Evolutionary conservation across 2,329 filamentous ascomycete genomes (phyloP), one percentile per base, ranked within the genome.

Genomic region (Colletotrichum sp.): DNA sequence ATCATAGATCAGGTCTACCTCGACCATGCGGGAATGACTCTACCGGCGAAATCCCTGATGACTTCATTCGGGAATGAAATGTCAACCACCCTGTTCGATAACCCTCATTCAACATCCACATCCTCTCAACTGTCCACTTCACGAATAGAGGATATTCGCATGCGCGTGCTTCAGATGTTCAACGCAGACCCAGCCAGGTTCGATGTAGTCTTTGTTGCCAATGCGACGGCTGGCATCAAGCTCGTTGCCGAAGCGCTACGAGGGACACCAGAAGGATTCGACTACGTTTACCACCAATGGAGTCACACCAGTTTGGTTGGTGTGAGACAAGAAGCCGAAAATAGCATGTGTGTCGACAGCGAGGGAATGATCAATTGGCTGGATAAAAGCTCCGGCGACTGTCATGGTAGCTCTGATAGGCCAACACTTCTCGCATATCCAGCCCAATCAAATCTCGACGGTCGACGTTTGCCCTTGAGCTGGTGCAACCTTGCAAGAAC

Each of bases 371-470:
- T 62, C 4, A 16, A 62, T n/a, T 62, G 59, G 59, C 59, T 62
- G 6, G 28, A 62, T 30, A 15, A n/a, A 8, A 10, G 12, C 4
- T n/a, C 24, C 8, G 8, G 16, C 28, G 28, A 21, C 28, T 30
- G 28, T 81, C 89, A 34, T 75, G 81, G 60, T 77, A 78, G 69
- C 79, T 81, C 75, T 57, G 80, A 72, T 44, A 80, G 69, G 62
- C 76, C 79, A 12, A 85, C 86, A 2, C 80, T 91, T 5, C 95
- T 99, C 83, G 94, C 95, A 32, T 98, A 95, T 82, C 94, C 96
- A 9, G 96, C 93, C 3, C 96, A 99, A 82, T 98, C 96, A 36
- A 98, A 98, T 81, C 94, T 98, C 94, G 94, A 96, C 78, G 96
- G 96, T 4, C 90, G 90, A 26, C 92, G 95, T 69, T 89, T 95